phyloP scores from a whole-genome alignment of 1,139 yeast genomes.

The Suhomyces bokatorum region DNA sequence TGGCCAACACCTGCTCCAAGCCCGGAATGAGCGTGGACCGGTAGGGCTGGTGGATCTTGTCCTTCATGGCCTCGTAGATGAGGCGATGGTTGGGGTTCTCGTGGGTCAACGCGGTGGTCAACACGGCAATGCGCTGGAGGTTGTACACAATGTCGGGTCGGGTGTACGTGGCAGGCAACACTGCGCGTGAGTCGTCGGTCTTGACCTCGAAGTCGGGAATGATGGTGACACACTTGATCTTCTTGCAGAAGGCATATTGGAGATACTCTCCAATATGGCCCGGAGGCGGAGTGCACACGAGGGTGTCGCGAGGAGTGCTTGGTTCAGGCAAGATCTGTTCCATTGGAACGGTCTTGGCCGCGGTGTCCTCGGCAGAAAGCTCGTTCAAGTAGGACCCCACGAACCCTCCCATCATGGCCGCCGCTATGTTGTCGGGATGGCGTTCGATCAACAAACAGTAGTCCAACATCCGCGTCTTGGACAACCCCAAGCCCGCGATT shows the following conservation, averaged over 20 bases:
- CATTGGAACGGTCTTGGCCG: slow-evolving; percentile 77
- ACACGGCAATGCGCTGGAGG: slow-evolving; percentile 52
- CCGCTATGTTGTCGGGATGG: slow-evolving; percentile 97
- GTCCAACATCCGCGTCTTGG: slow-evolving; percentile 83
- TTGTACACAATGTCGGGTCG: slow-evolving; percentile 86
- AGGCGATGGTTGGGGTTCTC: slow-evolving; percentile 79
- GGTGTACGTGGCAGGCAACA: slow-evolving; percentile 78
- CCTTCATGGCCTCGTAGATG: slow-evolving; percentile 95
- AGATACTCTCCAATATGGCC: slow-evolving; percentile 83
- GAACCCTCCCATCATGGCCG: slow-evolving; percentile 99
- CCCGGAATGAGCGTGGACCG: slow-evolving; percentile 91
- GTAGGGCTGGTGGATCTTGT: slow-evolving; percentile 93
- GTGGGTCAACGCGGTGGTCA: slow-evolving; percentile 68
- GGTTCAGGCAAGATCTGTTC: slow-evolving; percentile 80
- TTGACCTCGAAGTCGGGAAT: slow-evolving; percentile 94
- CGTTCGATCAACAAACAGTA: slow-evolving; percentile 96
- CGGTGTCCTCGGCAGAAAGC: slow-evolving; percentile 66
- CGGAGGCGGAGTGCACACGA: slow-evolving; percentile 60
- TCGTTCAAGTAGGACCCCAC: slow-evolving; percentile 93
- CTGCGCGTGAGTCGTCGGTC: slow-evolving; percentile 88
- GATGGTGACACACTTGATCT: slow-evolving; percentile 83
- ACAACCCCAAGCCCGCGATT: slow-evolving; percentile 68
- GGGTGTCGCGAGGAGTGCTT: slow-evolving; percentile 60
- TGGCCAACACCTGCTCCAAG: slow-evolving; percentile 71
- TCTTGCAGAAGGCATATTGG: slow-evolving; percentile 78